Evolutionary conservation across 768 basidiomycete genomes (phyloP).

Genomic region (Sporobolomyces phaffii): DNA sequence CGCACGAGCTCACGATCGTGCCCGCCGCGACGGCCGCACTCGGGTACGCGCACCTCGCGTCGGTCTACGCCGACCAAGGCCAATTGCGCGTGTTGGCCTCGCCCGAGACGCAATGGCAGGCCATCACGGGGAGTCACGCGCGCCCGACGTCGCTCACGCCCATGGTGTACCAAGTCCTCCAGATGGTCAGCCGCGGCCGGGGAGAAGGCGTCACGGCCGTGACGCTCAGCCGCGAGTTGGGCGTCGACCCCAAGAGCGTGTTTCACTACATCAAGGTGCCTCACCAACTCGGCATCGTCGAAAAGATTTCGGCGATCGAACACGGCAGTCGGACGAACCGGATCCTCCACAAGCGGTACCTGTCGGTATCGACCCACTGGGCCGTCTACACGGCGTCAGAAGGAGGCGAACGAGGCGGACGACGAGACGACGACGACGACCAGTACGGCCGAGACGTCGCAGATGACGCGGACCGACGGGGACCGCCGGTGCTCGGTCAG

Average conservation of each 20-base stretch:
- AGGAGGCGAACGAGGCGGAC: too few relatives aligned
- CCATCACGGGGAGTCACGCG: constrained; percentile 78
- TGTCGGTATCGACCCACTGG: constrained; percentile 59
- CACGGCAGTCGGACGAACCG: constrained; percentile 54
- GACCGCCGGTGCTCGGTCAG: constrained; percentile 26
- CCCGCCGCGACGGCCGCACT: not conserved
- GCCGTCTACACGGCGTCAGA: constrained; percentile 21
- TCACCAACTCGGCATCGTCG: constrained; percentile 58
- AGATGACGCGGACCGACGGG: not conserved
- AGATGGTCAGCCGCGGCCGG: constrained; percentile 74
- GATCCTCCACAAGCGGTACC: constrained; percentile 77
- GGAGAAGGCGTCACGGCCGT: constrained; percentile 72
- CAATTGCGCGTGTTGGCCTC: constrained; percentile 54
- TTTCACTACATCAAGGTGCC: constrained; percentile 78
- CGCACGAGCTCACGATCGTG: constrained; percentile 14
- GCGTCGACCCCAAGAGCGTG: constrained; percentile 82
- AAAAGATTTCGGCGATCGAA: constrained; percentile 39
- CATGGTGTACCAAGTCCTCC: constrained; percentile 76
- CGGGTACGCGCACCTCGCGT: not conserved
- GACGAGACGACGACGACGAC: too few relatives aligned
- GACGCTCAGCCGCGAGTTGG: constrained; percentile 66
- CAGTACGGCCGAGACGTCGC: too few relatives aligned
- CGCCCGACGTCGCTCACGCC: constrained; percentile 74
- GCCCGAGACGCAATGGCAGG: constrained; percentile 65
- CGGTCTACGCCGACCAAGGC: not conserved